Evolutionary conservation across 495 filamentous ascomycete species (phyloP).

Genomic region (Stereocaulon alpinum): DNA sequence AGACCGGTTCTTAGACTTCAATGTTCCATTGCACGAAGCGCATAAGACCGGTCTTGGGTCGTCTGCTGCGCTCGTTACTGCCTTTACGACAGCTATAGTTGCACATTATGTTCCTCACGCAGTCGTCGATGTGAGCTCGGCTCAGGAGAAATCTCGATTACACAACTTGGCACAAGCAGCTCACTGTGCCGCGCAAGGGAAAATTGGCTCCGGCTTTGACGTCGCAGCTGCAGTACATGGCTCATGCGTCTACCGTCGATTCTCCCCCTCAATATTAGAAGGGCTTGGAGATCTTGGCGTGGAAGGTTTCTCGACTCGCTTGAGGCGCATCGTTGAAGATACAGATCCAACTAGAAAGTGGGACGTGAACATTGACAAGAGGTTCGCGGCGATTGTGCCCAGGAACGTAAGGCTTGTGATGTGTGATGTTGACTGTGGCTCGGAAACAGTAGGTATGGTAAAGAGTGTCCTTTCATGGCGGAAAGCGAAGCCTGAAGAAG

Average conservation of each 20-base stretch:
- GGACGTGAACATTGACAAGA: conserved; percentile 66
- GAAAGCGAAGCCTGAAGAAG: conserved; percentile 52
- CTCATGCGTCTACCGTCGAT: conserved; percentile 79
- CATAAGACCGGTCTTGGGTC: conserved; percentile 97
- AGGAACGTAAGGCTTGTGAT: conserved; percentile 65
- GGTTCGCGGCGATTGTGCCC: conserved; percentile 48
- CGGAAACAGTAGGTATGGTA: conserved; percentile 90
- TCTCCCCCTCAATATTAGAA: conserved; percentile 67
- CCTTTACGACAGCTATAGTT: conserved; percentile 67
- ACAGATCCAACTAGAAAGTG: conserved; percentile 43
- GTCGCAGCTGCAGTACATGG: conserved; percentile 91
- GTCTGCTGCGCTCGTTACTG: conserved; percentile 88
- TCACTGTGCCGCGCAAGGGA: conserved; percentile 93
- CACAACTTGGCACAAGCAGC: conserved; percentile 91
- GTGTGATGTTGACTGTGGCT: conserved; percentile 93
- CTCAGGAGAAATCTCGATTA: conserved; percentile 35
- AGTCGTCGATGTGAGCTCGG: conserved; percentile 43
- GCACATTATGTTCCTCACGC: conserved; percentile 62
- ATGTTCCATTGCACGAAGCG: conserved; percentile 60
- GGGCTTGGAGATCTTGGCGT: conserved; percentile 52
- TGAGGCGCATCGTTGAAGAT: conserved; percentile 57
- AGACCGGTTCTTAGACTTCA: conserved; percentile 64
- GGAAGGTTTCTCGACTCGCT: conserved; percentile 51
- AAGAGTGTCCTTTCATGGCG: conserved; percentile 81
- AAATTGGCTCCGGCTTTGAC: conserved; percentile 92